A percentile compares a stretch with the other conserved stretches of the same genome.
These are phyloP conservation scores for Saccharum spontaneum DNA, from an alignment of 176 grass and related monocot genomes.

Conservation along the genomic window DNA sequence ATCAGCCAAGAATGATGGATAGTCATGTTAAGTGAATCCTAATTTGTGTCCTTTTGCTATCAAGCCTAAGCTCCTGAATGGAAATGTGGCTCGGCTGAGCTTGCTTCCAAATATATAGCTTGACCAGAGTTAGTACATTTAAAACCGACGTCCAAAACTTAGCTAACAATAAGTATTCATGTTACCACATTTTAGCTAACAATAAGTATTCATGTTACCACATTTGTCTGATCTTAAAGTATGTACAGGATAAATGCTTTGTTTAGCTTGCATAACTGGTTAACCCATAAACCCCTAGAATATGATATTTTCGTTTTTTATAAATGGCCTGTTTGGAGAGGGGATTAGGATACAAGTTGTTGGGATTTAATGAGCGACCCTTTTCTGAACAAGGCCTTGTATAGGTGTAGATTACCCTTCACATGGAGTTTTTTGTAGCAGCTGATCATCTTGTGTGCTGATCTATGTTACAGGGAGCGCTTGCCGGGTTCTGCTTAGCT, in stretches of 20 bases:
- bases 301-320: background rate
- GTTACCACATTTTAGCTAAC: background rate
- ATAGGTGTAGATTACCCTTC: background rate
- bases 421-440: background rate
- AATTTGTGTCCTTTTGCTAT: background rate
- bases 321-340: background rate
- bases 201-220: background rate
- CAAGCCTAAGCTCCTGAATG: background rate
- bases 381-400: background rate
- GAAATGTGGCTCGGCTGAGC: background rate
- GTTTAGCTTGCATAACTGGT: background rate
- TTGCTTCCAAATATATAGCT: background rate
- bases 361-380: background rate
- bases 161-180: background rate
- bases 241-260: background rate
- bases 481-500: conserved; percentile 72
- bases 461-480: conserved; percentile 47
- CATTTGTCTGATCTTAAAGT: background rate
- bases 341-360: background rate
- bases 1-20: background rate
- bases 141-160: background rate
- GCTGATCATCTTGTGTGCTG: conserved; percentile 1
- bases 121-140: background rate
- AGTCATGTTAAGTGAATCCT: background rate
- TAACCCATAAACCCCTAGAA: background rate